Evolutionary conservation across 441 rosid species (phyloP).

Genomic region (Eutrema salsugineum): DNA sequence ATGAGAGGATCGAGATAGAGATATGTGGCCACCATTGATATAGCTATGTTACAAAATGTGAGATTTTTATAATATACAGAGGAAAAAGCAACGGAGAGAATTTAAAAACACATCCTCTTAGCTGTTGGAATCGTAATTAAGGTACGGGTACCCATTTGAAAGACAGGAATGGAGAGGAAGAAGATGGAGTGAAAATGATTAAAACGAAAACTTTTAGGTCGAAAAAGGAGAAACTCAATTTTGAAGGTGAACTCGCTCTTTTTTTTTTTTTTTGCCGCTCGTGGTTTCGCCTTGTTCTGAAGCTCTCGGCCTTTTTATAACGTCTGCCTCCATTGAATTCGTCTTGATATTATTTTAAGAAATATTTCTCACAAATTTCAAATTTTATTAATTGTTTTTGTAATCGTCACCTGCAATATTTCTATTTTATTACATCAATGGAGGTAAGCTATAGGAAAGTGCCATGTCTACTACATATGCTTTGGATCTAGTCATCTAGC

Average conservation of each 20-base stretch:
- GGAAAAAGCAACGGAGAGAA: too few relatives aligned
- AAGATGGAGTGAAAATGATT: not conserved
- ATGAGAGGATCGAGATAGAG: not conserved
- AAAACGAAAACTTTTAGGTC: conserved; percentile 24
- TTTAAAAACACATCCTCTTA: too few relatives aligned
- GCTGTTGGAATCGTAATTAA: not conserved
- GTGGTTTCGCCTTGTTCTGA: conserved; percentile 33
- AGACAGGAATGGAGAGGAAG: conserved; percentile 4
- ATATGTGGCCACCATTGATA: not conserved
- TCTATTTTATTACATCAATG: not conserved
- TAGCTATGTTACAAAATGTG: too few relatives aligned
- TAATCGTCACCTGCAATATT: not conserved
- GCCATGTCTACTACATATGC: not conserved
- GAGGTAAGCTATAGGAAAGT: not conserved
- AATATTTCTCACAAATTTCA: not conserved
- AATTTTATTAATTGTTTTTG: not conserved
- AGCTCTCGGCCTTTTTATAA: conserved; percentile 27
- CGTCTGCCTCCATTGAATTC: not conserved
- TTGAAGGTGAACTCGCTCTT: not conserved
- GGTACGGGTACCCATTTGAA: not conserved
- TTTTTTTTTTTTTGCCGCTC: not conserved
- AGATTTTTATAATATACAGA: too few relatives aligned
- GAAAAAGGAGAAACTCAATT: not conserved
- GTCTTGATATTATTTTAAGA: not conserved
- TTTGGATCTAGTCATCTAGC: conserved; percentile 15